Evolutionary conservation across 2,329 filamentous ascomycete genomes (phyloP), one percentile per base, ranked within the genome.

Genomic region (Ophiobolus disseminans): DNA sequence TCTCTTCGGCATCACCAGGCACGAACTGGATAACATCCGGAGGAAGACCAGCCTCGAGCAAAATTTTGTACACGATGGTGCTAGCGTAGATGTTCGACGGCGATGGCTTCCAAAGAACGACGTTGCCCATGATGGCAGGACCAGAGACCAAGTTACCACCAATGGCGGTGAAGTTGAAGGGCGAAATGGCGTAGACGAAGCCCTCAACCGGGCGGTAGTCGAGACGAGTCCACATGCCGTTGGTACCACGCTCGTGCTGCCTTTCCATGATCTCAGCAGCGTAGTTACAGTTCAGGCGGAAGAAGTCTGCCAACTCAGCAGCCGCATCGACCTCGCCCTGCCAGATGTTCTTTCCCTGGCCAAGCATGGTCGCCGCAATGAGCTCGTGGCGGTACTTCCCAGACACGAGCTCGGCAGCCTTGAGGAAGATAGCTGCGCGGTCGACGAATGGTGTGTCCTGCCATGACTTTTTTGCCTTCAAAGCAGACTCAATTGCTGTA

Each of bases 321-420:
- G 92, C 92, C 34, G 91, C 84, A 74, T 97, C 93, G 57, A 97
- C 96, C 81, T 97, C 93, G 16, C 92, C 93, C 76, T 97, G 93
- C 91, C 91, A 97, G 35, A 90, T 91, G 73, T 96, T 97, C 84
- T 97, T 97, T 65, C 93, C 93, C 77, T 97, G 93, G 48, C 93
- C 93, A 26, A 96, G 80, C 85, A 97, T 96, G 16, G 93, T 96
- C 36, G 91, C 86, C 7, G 93, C 92, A 87, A 97, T 95, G 63
- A 97, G 83, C 48, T 96, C 90, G 76, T 96, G 96, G 67, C 93
- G 85, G 77, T 97, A 97, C 78, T 97, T 97, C 13, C 37, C 38
- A 58, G 88, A 79, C 59, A 97, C 85, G 56, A 97, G 81, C 71
- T 97, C 92, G 25, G 93, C 92, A 2, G 93, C 92, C 80, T 96